Evolutionary conservation across 768 basidiomycete species (phyloP).

Genomic region (Heimioporus sp.): DNA sequence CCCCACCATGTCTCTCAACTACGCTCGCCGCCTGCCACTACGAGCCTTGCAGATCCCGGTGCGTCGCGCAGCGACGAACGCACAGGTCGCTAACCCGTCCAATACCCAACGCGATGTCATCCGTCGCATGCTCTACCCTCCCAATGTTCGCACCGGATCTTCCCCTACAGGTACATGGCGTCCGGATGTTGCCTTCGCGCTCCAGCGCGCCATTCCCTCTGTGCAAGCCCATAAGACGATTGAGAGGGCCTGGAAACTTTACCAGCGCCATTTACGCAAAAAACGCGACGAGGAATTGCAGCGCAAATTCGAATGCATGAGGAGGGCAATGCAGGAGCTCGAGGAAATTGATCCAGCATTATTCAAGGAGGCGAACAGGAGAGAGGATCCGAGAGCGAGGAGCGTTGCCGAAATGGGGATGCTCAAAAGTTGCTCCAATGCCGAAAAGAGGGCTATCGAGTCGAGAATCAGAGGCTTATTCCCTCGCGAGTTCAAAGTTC

Average conservation of each 20-base stretch:
- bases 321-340: conserved; percentile 81
- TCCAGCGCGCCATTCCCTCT: conserved; percentile 84
- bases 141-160: conserved; percentile 64
- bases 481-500: conserved; percentile 83
- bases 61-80: conserved; percentile 40
- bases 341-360: conserved; percentile 47
- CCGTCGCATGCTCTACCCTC: conserved; percentile 78
- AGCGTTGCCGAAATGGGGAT: conserved; percentile 54
- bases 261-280: conserved; percentile 72
- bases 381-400: conserved; percentile 68
- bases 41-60: conserved; percentile 28
- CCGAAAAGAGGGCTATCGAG: conserved; percentile 71
- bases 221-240: conserved; percentile 90
- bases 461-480: conserved; percentile 78
- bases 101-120: conserved; percentile 73
- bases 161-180: conserved; percentile 85
- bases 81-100: conserved; percentile 24
- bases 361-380: conserved; percentile 70
- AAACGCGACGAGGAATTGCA: conserved; percentile 63
- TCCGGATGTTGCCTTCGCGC: conserved; percentile 69
- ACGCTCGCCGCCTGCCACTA: conserved; percentile 32
- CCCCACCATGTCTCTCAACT: conserved; percentile 41
- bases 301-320: conserved; percentile 82
- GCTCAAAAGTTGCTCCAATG: conserved; percentile 58
- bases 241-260: conserved; percentile 84